Percentiles rank a stretch among this genome's conserved stretches.
Conservation (phyloP, 352 stramenopile species). For the Blastocystis sp. region DNA sequence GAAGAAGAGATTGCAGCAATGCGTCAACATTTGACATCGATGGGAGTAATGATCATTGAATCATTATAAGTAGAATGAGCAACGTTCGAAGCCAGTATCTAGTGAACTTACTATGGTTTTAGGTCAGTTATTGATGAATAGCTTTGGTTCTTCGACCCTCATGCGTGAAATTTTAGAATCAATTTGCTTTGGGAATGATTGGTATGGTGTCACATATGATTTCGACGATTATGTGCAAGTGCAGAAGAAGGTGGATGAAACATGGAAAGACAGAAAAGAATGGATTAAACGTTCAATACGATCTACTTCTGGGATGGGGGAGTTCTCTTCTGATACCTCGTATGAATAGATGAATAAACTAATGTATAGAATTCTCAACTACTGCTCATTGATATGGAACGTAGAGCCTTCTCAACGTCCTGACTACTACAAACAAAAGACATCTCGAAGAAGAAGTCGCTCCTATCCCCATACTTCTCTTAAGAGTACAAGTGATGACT, state of each 20-base stretch:
- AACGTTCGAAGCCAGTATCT: background rate
- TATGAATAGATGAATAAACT: background rate
- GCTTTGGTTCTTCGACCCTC: background rate
- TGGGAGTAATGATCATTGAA: background rate
- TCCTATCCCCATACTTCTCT: constrained; percentile 8
- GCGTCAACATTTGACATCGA: background rate
- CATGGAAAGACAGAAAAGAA: constrained; percentile 51
- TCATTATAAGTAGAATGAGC: background rate
- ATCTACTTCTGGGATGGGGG: constrained; percentile 58
- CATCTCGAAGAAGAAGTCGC: background rate
- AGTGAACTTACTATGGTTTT: constrained; percentile 47
- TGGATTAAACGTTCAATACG: constrained; percentile 62
- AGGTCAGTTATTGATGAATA: constrained; percentile 32
- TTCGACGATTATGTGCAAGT: constrained; percentile 58
- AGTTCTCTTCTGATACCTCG: constrained; percentile 60
- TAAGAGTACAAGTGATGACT: constrained; percentile 26
- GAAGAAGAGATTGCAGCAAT: constrained; percentile 62
- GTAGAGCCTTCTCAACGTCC: background rate
- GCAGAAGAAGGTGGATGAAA: constrained; percentile 42
- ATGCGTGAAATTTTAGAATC: constrained; percentile 49
- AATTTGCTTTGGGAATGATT: constrained; percentile 52
- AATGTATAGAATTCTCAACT: constrained; percentile 23
- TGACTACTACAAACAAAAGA: constrained; percentile 24
- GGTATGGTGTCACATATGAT: constrained; percentile 52
- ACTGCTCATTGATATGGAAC: background rate